Evolutionary conservation across 139 green algal species (phyloP), one percentile per base, ranked within the genome.

Genomic region (Spirogloea muscicola): DNA sequence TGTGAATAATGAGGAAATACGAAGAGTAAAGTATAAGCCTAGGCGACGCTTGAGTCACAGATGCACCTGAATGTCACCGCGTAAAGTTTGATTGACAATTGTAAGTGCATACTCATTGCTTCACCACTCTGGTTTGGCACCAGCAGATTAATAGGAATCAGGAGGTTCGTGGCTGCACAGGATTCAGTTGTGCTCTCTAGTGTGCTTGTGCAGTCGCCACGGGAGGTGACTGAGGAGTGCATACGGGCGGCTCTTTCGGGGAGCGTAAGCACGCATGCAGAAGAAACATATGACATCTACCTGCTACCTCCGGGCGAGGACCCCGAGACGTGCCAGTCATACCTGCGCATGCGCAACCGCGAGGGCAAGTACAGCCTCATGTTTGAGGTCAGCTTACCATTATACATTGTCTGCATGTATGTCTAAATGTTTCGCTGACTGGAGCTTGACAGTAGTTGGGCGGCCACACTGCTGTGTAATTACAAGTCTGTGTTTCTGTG

Each of bases 261-360:
- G 0, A 29, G 18, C 16, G 41, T 68, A 9, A 67, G 37, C 43
- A 52, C 77, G 72, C 37, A 71, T 1, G 43, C 80, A 25, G 65
- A 86, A 62, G 79, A 90, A 58, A 87, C 70, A 39, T 81, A 91
- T 40, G 93, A 98, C 85, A 98, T 98, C 66, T 96, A 97, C 82
- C 85, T 98, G 64, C 83, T 98, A 61, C 93, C 93, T 0, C 91
- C 90, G 9, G 73, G 82, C 13, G 90, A 97, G 79, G 93, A 97
- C 77, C 85, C 89, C 0, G 92, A 97, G 80, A 94, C 89, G 3
- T 96, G 93, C 85, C 79, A 87, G 59, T 87, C 80, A 42, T 97
- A 93, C 92, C 88, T 97, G 81, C 89, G 93, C 74, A 96, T 97
- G 92, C 87, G 93, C 68, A 96, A 94, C 83, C 82, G 89, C 6